Evolutionary conservation across 1,139 yeast species (phyloP), one percentile per base, ranked within the genome.

Genomic region (Hanseniaspora uvarum): DNA sequence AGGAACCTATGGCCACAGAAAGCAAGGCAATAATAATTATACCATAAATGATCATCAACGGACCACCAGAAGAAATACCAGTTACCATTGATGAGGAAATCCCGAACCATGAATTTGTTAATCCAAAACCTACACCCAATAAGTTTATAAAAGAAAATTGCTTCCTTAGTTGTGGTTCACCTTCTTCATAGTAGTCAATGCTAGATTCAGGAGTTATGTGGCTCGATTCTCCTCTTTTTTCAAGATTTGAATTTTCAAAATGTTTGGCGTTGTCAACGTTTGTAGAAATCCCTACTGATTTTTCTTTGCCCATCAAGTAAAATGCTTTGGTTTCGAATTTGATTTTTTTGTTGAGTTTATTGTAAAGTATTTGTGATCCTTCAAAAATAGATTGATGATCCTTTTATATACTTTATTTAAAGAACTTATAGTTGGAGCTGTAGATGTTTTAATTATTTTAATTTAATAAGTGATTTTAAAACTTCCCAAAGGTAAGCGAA

Each of bases 31-130:
- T 74, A 59, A 82, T 80, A 30, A 81, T 68, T 59, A 81, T 80
- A 61, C 87, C 87, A 61, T 80, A 81, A 16, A 81, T 77, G 58
- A 81, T 77, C 69, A 80, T 67, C 71, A 81, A 69, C 11, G 87
- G 86, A 31, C 87, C 87, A 59, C 85, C 85, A 28, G 83, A 77
- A 55, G 73, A 70, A 55, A 80, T 79, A 62, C 83, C 83, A 21
- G 83, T 77, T 55, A 79, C 72, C 65, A 80, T 72, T 12, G 83
- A 77, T 1, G 83, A 80, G 16, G 83, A 78, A 54, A 80, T 78
- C 57, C 86, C 85, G 57, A 79, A 78, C 86, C 86, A 80, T 8
- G 84, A 79, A 68, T 80, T 80, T 28, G 86, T 81, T 55, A 81
- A 67, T 24, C 85, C 85, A 61, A 81, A 81, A 4, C 86, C 86